Conservation (phyloP, 768 basidiomycete genomes). For the Amanita pallidorosea region DNA sequence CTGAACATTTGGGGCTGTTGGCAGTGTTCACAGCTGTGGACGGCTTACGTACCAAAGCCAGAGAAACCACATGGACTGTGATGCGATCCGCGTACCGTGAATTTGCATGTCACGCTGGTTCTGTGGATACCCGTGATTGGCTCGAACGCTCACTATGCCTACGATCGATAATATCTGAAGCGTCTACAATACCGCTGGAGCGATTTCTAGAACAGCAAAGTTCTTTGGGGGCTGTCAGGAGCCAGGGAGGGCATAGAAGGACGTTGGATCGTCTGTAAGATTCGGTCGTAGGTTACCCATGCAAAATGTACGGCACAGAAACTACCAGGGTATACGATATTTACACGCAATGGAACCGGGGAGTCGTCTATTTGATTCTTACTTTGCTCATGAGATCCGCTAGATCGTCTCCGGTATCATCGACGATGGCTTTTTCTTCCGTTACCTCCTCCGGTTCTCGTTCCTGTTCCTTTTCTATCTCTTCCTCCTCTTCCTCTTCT, state of each 20-base stretch:
- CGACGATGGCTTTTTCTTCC: slow-evolving; percentile 10
- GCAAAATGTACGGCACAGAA: neutral
- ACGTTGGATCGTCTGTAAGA: slow-evolving; percentile 53
- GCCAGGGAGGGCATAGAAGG: slow-evolving; percentile 47
- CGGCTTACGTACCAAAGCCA: slow-evolving; percentile 36
- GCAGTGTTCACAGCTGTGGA: slow-evolving; percentile 26
- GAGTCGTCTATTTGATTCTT: slow-evolving; percentile 20
- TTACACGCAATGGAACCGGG: neutral
- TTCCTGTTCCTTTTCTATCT: slow-evolving; percentile 23
- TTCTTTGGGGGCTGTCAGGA: slow-evolving; percentile 34
- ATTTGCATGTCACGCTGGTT: slow-evolving; percentile 28
- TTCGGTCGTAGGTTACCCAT: slow-evolving; percentile 17
- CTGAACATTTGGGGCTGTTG: neutral
- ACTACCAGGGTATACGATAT: slow-evolving; percentile 1
- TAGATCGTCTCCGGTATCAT: slow-evolving; percentile 41
- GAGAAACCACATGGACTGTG: slow-evolving; percentile 46
- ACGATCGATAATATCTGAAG: slow-evolving; percentile 20
- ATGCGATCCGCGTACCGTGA: slow-evolving; percentile 59
- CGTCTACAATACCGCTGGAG: slow-evolving; percentile 23
- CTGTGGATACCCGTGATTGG: slow-evolving; percentile 32
- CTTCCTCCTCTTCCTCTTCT: slow-evolving; percentile 47
- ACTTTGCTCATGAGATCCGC: slow-evolving; percentile 62
- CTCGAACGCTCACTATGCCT: slow-evolving; percentile 37
- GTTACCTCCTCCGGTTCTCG: slow-evolving; percentile 17
- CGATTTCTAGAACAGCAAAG: slow-evolving; percentile 42